Evolutionary conservation across 106 monocot species (phyloP), one percentile per base, ranked within the genome.

Genomic region (Acorus gramineus): DNA sequence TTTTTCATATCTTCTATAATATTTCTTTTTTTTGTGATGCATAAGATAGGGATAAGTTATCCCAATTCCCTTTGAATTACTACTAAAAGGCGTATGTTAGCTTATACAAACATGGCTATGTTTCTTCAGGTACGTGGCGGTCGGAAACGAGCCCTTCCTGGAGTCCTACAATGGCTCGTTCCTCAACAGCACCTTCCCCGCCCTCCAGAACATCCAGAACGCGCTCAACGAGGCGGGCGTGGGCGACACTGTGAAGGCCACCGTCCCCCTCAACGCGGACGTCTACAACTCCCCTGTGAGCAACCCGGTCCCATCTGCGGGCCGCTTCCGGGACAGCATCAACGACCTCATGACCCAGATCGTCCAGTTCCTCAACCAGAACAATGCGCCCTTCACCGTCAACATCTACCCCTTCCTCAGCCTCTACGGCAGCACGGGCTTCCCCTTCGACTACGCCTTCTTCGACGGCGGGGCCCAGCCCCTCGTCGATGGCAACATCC

Each of bases 91-190:
- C n/a, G n/a, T n/a, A n/a, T n/a, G n/a, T n/a, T n/a, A n/a, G n/a
- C n/a, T n/a, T n/a, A n/a, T n/a, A n/a, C n/a, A n/a, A n/a, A n/a
- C n/a, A n/a, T n/a, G n/a, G n/a, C n/a, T n/a, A n/a, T n/a, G n/a
- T 53, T 46, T 46, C 28, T 52, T 56, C 60, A 86, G 86, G 60
- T 82, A 82, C 70, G 86, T 86, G 50, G 86, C 86, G 9, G 86
- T 86, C 3, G 86, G 86, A 53, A 86, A 86, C 28, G 82, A 86
- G 68, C 86, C 86, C 7, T 86, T 86, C 68, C 79, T 86, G 28
- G 7, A 56, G 52, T 13, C 82, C 8, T 82, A 82, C 73, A 86
- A 82, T 11, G 74, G 68, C 10, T 68, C 82, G 4, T 86, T 77
- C 68, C 42, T 82, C 42, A 76, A 82, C 50, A 59, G 53, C 44